Evolutionary conservation across 1,284 basidiomycete genomes (phyloP).

Genomic region (Sporisorium reilianum): DNA sequence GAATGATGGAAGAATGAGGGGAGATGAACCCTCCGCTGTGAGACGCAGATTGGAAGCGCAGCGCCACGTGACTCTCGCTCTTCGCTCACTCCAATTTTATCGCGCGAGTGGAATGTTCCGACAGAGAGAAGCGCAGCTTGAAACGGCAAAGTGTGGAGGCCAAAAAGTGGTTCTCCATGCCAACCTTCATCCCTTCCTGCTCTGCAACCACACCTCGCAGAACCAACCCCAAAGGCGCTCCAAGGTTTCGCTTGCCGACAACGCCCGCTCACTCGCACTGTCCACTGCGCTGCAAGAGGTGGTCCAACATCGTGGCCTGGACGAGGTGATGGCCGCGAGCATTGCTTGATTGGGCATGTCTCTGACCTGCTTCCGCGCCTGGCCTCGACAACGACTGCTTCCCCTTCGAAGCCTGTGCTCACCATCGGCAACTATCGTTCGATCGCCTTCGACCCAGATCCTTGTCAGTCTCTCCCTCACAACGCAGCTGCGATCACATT

Average conservation of each 20-base stretch:
- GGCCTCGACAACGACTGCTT: constrained; percentile 23
- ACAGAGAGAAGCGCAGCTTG: not conserved
- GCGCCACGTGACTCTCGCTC: constrained; percentile 29
- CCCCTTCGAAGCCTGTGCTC: not conserved
- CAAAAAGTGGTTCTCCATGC: not conserved
- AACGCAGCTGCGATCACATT: constrained; percentile 5
- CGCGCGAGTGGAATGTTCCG: constrained; percentile 43
- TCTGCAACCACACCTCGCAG: not conserved
- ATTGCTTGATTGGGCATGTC: constrained; percentile 34
- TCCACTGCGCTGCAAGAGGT: not conserved
- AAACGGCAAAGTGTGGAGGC: constrained; percentile 21
- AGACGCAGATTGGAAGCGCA: constrained; percentile 17
- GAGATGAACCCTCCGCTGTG: not conserved
- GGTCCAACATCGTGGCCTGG: not conserved
- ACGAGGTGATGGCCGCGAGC: constrained; percentile 17
- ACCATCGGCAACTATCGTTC: not conserved
- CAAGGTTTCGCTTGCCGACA: not conserved
- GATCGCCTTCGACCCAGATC: not conserved
- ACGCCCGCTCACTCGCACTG: too few relatives aligned
- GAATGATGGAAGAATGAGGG: not conserved
- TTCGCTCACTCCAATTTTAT: constrained; percentile 3
- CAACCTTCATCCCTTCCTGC: not conserved
- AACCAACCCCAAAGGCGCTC: not conserved
- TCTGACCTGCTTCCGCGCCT: constrained; percentile 27
- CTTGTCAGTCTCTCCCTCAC: not conserved